Base-by-base conservation (phyloP, 2,329 filamentous ascomycete species). In the Lasiodiplodia sp. region DNA sequence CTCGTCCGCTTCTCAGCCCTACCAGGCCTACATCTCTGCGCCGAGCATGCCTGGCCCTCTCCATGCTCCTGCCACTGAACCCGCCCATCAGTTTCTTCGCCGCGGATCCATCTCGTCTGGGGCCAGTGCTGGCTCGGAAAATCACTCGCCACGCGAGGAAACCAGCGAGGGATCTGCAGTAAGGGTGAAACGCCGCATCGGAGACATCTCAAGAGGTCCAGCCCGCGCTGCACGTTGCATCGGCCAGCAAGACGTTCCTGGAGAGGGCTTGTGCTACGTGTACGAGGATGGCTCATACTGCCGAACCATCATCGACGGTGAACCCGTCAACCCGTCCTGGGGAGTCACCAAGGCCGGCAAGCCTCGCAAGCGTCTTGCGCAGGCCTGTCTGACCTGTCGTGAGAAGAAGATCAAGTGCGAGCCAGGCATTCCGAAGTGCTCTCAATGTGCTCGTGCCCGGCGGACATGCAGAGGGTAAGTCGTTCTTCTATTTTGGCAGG, bases 341-440 rank as follows among this genome's bases (percentile, higher is more conserved):
- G 94, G 94, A 18, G 90, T 97, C 11, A 97, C 94, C 44, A 97
- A 97, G 81, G 94, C 94, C 2, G 94, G 94, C 16, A 97, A 97
- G 82, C 94, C 94, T 58, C 88, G 94, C 72, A 97, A 97, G 82
- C 87, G 94, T 68, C 85, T 97, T 68, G 94, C 94, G 28, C 94
- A 97, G 78, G 93, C 93, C n/a, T 97, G 94, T 77, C 86, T 97
- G 69, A 96, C 93, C 14, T 97, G 94, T 78, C 88, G 94, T 63
- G 94, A 97, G 82, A 97, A 97, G 88, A 97, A 97, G 85, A 97
- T 97, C 82, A 97, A 97, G 80, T 97, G 94, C 76, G 93, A 97
- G 72, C 94, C 94, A 1, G 93, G 94, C 73, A 91, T 89, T 72
- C 92, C 92, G 49, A 93, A 93, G 73, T 97, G 94, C 74, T 88